A percentile compares a stretch with the other conserved stretches of the same genome.
Conservation (phyloP, 306 rosid genomes). For the Castanea sativa region DNA sequence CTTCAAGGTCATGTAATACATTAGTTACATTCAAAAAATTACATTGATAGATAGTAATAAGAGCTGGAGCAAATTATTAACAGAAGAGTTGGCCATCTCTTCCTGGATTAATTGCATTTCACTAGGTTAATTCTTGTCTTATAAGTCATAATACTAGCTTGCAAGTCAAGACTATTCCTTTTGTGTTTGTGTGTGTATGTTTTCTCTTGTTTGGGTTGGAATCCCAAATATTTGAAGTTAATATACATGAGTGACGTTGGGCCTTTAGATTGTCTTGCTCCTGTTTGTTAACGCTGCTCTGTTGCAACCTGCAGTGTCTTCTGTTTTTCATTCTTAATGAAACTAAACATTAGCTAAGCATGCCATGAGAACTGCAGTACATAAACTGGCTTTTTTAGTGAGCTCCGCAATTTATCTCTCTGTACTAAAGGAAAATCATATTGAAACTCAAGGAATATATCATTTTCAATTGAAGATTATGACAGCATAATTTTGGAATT, state of each 20-base stretch:
- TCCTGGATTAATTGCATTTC: background rate
- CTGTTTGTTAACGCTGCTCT: background rate
- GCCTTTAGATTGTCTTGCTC: background rate
- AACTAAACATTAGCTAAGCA: background rate
- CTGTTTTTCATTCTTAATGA: background rate
- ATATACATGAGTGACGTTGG: background rate
- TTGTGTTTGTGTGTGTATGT: background rate
- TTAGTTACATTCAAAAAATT: background rate
- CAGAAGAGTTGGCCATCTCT: background rate
- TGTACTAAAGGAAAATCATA: background rate
- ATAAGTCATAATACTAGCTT: background rate
- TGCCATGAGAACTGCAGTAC: background rate
- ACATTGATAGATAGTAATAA: background rate
- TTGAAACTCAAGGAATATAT: background rate
- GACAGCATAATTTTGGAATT: background rate
- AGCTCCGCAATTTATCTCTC: background rate
- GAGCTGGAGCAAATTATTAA: background rate
- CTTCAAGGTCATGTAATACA: background rate
- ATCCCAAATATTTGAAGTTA: background rate
- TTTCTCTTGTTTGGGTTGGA: background rate
- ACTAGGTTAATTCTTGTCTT: background rate
- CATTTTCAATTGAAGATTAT: background rate
- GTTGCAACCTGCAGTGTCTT: background rate
- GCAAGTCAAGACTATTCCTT: background rate
- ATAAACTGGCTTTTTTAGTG: background rate